Evolutionary conservation across 2,329 filamentous ascomycete genomes (phyloP).

Genomic region (Bipolaris sorokiniana): DNA sequence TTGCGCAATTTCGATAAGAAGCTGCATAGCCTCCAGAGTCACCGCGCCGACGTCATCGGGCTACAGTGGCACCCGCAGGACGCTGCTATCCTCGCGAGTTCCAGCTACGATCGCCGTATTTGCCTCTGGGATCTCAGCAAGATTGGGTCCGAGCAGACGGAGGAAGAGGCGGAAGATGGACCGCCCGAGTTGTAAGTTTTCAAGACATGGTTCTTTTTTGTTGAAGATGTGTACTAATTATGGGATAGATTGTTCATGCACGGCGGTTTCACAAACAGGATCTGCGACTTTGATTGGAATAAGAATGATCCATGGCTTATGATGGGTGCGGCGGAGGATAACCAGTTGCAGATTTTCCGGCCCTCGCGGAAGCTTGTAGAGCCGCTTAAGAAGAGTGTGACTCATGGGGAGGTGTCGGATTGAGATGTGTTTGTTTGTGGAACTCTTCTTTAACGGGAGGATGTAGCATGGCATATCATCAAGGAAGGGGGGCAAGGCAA

Average conservation of each 20-base stretch:
- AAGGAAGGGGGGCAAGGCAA: background rate
- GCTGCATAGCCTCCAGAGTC: conserved; percentile 86
- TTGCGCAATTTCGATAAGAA: conserved; percentile 88
- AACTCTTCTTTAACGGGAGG: background rate
- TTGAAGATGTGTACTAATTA: conserved; percentile 12
- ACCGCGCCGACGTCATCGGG: conserved; percentile 88
- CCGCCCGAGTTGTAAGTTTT: conserved; percentile 84
- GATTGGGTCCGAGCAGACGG: conserved; percentile 91
- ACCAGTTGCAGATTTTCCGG: conserved; percentile 84
- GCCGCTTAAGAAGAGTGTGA: conserved; percentile 43
- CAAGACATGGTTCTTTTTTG: background rate
- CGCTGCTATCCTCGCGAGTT: conserved; percentile 84
- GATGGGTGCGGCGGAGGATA: conserved; percentile 94
- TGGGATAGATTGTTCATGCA: conserved; percentile 86
- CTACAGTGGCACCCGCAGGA: conserved; percentile 95
- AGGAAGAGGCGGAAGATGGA: conserved; percentile 93
- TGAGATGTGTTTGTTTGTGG: conserved; percentile 18
- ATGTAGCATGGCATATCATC: no score
- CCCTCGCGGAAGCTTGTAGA: conserved; percentile 48
- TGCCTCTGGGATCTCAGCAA: conserved; percentile 96
- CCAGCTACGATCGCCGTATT: conserved; percentile 89
- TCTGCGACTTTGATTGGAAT: conserved; percentile 98
- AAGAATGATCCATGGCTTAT: conserved; percentile 96
- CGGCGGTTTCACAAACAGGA: conserved; percentile 94
- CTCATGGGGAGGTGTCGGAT: conserved; percentile 49